phyloP scores from a whole-genome alignment of 2,329 filamentous ascomycete species.

The Zasmidium citrigriseum region DNA sequence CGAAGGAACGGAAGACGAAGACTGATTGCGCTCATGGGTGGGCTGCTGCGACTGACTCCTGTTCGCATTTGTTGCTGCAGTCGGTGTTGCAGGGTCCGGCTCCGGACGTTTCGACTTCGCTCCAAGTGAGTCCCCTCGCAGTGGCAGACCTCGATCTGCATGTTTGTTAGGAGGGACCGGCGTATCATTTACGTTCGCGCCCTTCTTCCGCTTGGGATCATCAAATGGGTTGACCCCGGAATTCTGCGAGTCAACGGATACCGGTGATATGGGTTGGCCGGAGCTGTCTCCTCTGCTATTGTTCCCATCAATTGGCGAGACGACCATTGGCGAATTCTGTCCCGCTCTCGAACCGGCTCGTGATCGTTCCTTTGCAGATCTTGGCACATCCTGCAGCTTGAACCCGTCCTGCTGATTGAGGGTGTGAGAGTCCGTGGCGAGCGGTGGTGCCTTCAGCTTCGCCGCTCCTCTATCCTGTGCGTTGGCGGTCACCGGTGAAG shows the following conservation, averaged over 20 bases:
- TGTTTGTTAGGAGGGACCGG: constrained; percentile 41
- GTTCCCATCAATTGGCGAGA: constrained; percentile 39
- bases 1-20: constrained; percentile 37
- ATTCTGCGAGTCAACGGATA: constrained; percentile 39
- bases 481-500: constrained; percentile 29
- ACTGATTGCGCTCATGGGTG: constrained; percentile 42
- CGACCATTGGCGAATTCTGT: constrained; percentile 43
- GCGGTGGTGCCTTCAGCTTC: constrained; percentile 28
- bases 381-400: constrained; percentile 79
- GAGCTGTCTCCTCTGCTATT: constrained; percentile 32
- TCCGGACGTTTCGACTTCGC: constrained; percentile 30
- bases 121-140: constrained; percentile 62
- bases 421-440: constrained; percentile 30
- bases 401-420: constrained; percentile 51
- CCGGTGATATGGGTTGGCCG: constrained; percentile 37
- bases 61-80: constrained; percentile 37
- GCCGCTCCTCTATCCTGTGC: constrained; percentile 51
- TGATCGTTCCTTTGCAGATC: constrained; percentile 57
- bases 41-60: constrained; percentile 11
- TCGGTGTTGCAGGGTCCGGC: constrained; percentile 41
- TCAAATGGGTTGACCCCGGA: constrained; percentile 42
- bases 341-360: constrained; percentile 49
- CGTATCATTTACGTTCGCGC: constrained; percentile 17
- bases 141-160: constrained; percentile 45
- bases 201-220: constrained; percentile 38